phyloP scores from a whole-genome alignment of 768 basidiomycete genomes.

The Panus rudis region DNA sequence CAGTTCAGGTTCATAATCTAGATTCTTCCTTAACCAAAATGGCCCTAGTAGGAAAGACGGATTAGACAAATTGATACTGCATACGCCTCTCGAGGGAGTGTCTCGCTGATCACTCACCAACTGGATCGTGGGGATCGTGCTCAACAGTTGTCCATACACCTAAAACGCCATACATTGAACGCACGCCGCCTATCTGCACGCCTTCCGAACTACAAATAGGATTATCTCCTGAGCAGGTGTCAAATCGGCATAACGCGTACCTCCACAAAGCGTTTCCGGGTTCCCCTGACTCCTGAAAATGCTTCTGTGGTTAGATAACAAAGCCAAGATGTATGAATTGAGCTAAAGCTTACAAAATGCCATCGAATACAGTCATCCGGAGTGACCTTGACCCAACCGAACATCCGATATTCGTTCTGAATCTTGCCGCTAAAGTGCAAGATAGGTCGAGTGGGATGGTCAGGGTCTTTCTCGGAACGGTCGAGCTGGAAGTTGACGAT shows the following conservation, averaged over 20 bases:
- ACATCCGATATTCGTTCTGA: constrained; percentile 37
- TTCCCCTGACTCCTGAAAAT: constrained; percentile 6
- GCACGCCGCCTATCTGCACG: constrained; percentile 53
- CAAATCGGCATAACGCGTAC: neutral
- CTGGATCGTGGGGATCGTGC: constrained; percentile 40
- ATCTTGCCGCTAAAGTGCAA: constrained; percentile 50
- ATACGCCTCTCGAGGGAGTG: too few species aligned
- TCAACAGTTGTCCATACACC: constrained; percentile 45
- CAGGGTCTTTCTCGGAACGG: constrained; percentile 35
- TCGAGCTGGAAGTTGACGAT: constrained; percentile 39
- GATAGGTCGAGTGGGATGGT: constrained; percentile 43
- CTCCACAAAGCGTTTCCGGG: constrained; percentile 30
- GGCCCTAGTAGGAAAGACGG: too few species aligned
- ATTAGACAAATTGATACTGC: too few species aligned
- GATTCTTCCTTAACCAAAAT: too few species aligned
- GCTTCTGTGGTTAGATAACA: neutral
- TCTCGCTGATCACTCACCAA: too few species aligned
- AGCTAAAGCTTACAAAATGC: constrained; percentile 46
- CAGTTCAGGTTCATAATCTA: too few species aligned
- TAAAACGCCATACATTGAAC: constrained; percentile 53
- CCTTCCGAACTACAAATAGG: constrained; percentile 43
- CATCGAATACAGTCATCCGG: constrained; percentile 52
- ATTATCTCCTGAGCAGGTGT: neutral
- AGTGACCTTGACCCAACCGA: constrained; percentile 49
- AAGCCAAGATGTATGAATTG: neutral